A percentile compares a stretch with the other conserved stretches of the same genome.
These are phyloP conservation scores for Alternaria infectoria DNA, from an alignment of 2,329 filamentous ascomycete genomes.

Conservation along the genomic window DNA sequence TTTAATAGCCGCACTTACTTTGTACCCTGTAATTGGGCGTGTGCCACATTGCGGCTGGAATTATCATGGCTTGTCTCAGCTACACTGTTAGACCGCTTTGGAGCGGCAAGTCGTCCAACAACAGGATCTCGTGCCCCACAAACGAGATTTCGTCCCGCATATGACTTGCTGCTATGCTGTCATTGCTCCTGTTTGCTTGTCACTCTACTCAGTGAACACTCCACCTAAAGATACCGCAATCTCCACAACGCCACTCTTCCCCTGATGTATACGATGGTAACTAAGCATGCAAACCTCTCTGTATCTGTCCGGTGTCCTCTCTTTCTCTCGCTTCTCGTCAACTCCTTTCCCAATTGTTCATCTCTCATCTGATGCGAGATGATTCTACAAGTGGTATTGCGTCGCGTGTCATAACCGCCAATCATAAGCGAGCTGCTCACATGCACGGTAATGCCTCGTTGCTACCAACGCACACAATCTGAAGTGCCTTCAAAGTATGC, in stretches of 20 bases:
- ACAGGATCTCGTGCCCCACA: constrained; percentile 1
- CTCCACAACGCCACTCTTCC: background rate
- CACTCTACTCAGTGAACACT: background rate
- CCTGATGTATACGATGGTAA: background rate
- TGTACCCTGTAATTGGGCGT: background rate
- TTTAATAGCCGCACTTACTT: no score
- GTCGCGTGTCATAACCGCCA: background rate
- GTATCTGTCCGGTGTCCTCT: background rate
- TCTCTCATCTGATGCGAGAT: background rate
- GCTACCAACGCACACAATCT: background rate
- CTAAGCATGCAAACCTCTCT: background rate
- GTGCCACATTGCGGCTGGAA: background rate
- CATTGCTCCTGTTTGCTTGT: background rate
- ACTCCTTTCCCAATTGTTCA: background rate
- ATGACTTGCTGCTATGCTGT: background rate
- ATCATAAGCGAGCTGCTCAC: background rate
- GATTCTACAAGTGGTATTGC: background rate
- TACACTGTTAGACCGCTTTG: background rate
- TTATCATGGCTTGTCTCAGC: background rate
- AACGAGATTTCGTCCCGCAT: background rate
- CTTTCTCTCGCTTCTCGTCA: background rate
- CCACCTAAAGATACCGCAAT: background rate
- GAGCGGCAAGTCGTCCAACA: background rate
- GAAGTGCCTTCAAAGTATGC: background rate
- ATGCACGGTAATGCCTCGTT: background rate